Base-by-base conservation (phyloP, 2,329 filamentous ascomycete genomes). In the Xylariomycetidae sp. region DNA sequence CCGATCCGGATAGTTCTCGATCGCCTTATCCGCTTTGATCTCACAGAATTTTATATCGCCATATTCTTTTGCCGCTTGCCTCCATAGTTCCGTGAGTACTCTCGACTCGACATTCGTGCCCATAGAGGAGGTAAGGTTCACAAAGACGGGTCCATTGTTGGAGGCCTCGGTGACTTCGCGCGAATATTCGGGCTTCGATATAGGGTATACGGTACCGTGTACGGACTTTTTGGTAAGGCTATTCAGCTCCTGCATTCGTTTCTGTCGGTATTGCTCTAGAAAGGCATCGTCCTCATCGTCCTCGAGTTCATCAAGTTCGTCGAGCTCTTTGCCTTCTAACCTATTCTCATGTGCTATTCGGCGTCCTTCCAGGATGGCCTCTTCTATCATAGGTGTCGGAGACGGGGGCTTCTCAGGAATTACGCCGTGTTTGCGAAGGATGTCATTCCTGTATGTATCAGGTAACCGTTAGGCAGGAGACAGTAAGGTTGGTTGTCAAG, bases 351-450 rank as follows among this genome's bases (percentile, higher is more conserved):
- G 82, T 17, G 89, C 89, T 42, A 94, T 71, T 49, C 81, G 72
- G 38, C 85, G 78, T 10, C 86, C 92, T 66, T 95, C 86, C 14
- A 83, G 62, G 29, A 98, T 77, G 4, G 92, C 92, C 69, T 97
- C 90, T 64, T 98, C 85, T 51, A 98, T 96, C 67, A 95, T 82
- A 6, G 89, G 88, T 3, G 92, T 96, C 3, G 92, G 92, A 28
- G 90, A 95, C 3, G 89, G 88, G 0, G 90, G 88, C 59, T 95
- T 97, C 59, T 97, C 89, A n/a, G 92, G 92, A 42, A 98, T 97
- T 47, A 98, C 74, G 46, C 88, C 88, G 69, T 98, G 88, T 62
- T 94, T 94, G 50, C 92, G 86, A 37, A 98, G 80, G 54, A 98
- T 98, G 50, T 98, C 92, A 60, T 98, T 98, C 89, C 89, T 96